Conservation (phyloP, 495 filamentous ascomycete species). For the Geoglossum glabrum region DNA sequence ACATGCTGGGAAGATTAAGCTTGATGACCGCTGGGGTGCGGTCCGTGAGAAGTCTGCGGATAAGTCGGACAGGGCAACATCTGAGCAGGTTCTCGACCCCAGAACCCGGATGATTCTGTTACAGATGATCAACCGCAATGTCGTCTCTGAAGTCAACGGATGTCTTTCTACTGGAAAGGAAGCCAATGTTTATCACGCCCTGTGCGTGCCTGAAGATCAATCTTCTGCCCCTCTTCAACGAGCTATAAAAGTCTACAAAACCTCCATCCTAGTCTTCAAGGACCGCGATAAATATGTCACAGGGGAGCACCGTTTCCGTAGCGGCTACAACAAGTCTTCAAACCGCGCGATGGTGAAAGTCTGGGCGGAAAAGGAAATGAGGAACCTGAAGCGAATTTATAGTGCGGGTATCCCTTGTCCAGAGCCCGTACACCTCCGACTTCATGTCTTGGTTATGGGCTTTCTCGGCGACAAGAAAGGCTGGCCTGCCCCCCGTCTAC, state of each 20-base stretch:
- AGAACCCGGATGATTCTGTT: constrained; percentile 85
- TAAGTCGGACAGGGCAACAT: constrained; percentile 80
- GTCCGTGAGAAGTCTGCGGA: constrained; percentile 39
- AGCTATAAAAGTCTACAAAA: constrained; percentile 98
- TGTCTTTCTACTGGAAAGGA: constrained; percentile 92
- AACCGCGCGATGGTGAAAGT: constrained; percentile 90
- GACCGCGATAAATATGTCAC: constrained; percentile 87
- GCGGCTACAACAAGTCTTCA: constrained; percentile 76
- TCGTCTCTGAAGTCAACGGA: constrained; percentile 72
- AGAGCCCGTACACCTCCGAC: constrained; percentile 67
- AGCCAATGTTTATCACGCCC: constrained; percentile 84
- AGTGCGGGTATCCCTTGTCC: constrained; percentile 73
- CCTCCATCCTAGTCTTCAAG: constrained; percentile 88
- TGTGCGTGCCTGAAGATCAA: constrained; percentile 29
- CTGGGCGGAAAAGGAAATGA: constrained; percentile 97
- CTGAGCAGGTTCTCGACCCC: constrained; percentile 82
- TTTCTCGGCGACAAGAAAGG: constrained; percentile 81
- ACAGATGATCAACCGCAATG: constrained; percentile 75
- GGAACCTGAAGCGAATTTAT: constrained; percentile 71
- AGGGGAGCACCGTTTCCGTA: constrained; percentile 68
- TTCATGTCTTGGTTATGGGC: constrained; percentile 82
- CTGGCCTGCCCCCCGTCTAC: constrained; percentile 63
- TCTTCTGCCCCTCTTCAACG: constrained; percentile 33
- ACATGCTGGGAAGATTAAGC: constrained; percentile 74
- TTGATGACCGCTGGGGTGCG: constrained; percentile 44